Percentiles rank a stretch among this genome's conserved stretches.
phyloP scores from a whole-genome alignment of 305 asterid genomes.

The Fraxinus ornus region DNA sequence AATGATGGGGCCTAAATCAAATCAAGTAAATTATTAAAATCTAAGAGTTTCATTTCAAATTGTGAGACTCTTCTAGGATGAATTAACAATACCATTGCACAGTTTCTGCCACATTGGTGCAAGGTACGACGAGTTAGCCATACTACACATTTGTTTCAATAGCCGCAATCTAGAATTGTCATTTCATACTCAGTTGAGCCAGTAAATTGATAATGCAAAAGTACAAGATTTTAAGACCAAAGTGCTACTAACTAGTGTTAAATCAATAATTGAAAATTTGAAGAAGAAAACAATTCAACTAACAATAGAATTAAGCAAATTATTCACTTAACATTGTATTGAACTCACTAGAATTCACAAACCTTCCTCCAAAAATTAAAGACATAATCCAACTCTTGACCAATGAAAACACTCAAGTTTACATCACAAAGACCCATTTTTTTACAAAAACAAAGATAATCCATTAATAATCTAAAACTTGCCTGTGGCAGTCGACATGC shows the following conservation, averaged over 20 bases:
- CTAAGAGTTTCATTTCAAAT: background rate
- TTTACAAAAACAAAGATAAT: too few species aligned
- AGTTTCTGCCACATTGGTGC: background rate
- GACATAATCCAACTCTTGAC: background rate
- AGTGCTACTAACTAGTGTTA: background rate
- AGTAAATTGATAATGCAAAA: background rate
- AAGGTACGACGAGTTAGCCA: background rate
- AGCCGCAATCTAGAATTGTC: background rate
- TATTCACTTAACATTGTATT: background rate
- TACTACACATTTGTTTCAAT: background rate
- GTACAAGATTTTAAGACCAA: background rate
- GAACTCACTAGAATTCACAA: background rate
- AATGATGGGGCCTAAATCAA: background rate
- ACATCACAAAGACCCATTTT: background rate
- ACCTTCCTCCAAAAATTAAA: background rate
- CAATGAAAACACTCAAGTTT: background rate
- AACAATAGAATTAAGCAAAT: background rate
- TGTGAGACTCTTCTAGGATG: too few species aligned
- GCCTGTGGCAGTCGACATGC: constrained; percentile 65
- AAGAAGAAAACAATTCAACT: background rate
- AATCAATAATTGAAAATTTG: background rate
- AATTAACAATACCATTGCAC: background rate
- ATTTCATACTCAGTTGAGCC: background rate
- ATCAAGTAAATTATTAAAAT: background rate
- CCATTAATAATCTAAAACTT: constrained; percentile 31